Percentiles rank a stretch among this genome's conserved stretches.
These are phyloP conservation scores for Prunus mongolica DNA, from an alignment of 306 rosid genomes.

Conservation along the genomic window DNA sequence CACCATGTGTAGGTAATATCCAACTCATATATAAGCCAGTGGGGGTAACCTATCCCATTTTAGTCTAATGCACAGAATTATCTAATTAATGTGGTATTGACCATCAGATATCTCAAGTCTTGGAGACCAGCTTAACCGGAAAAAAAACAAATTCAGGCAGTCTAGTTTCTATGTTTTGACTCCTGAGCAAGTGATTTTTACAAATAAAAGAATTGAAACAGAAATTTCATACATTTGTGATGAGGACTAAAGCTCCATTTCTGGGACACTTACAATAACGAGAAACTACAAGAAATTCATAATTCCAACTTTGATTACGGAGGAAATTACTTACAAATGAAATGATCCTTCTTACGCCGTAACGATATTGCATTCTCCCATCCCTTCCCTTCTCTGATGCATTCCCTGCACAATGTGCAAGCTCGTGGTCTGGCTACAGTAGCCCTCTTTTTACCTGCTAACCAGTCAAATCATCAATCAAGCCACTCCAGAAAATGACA, in stretches of 20 bases:
- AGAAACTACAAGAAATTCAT: background rate
- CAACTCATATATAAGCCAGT: background rate
- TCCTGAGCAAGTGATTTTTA: background rate
- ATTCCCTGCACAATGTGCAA: conserved; percentile 94
- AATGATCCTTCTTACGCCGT: conserved; percentile 85
- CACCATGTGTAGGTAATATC: background rate
- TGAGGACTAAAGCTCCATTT: background rate
- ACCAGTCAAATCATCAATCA: conserved; percentile 23
- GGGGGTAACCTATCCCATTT: background rate
- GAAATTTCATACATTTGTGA: background rate
- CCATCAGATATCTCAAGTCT: background rate
- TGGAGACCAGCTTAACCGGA: too few species aligned
- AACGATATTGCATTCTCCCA: conserved; percentile 81
- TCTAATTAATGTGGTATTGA: background rate
- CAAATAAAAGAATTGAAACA: background rate
- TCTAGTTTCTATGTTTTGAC: too few species aligned
- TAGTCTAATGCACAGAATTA: background rate
- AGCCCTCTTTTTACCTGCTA: conserved; percentile 68
- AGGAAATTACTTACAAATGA: conserved; percentile 70
- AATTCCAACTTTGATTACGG: background rate
- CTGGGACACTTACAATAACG: background rate
- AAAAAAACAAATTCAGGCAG: too few species aligned
- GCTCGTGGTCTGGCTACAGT: conserved; percentile 62
- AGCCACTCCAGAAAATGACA: background rate
- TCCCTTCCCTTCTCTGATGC: conserved; percentile 83